Evolutionary conservation across 164 flowering plant species (phyloP).

Genomic region (Vitis riparia): DNA sequence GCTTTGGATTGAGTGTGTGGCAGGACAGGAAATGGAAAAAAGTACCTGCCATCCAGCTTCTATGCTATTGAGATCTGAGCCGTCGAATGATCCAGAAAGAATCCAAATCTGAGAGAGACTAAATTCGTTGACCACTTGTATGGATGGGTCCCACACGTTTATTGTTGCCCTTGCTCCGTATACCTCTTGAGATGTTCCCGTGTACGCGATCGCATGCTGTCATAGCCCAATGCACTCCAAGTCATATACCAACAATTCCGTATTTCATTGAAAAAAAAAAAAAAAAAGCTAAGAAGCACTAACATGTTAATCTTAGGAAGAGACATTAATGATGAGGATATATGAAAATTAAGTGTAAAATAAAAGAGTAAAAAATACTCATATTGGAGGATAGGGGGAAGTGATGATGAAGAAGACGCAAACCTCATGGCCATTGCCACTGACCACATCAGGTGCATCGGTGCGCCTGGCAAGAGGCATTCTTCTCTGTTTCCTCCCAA

Average conservation of each 20-base stretch:
- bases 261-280: too few relatives aligned
- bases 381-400: background rate
- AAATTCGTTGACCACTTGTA: slow-evolving; percentile 76
- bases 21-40: slow-evolving; percentile 26
- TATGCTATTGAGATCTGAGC: slow-evolving; percentile 93
- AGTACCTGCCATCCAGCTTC: slow-evolving; percentile 99
- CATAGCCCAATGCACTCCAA: too few relatives aligned
- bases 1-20: slow-evolving; percentile 12
- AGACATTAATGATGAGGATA: too few relatives aligned
- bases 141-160: slow-evolving; percentile 94
- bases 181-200: slow-evolving; percentile 57
- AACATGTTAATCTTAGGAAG: too few relatives aligned
- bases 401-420: background rate
- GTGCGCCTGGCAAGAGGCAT: slow-evolving; percentile 19
- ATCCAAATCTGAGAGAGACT: slow-evolving; percentile 94
- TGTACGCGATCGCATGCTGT: slow-evolving; percentile 95
- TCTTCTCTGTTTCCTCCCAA: slow-evolving; percentile 61
- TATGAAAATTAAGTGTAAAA: background rate
- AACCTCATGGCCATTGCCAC: slow-evolving; percentile 96
- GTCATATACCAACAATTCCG: too few relatives aligned
- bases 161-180: slow-evolving; percentile 93
- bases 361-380: background rate
- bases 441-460: slow-evolving; percentile 81
- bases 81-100: slow-evolving; percentile 85
- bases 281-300: too few relatives aligned